A percentile compares a stretch with the other conserved stretches of the same genome.
These are phyloP conservation scores for Hypoxylon sp. DNA, from an alignment of 2,329 filamentous ascomycete species.

Conservation along the genomic window DNA sequence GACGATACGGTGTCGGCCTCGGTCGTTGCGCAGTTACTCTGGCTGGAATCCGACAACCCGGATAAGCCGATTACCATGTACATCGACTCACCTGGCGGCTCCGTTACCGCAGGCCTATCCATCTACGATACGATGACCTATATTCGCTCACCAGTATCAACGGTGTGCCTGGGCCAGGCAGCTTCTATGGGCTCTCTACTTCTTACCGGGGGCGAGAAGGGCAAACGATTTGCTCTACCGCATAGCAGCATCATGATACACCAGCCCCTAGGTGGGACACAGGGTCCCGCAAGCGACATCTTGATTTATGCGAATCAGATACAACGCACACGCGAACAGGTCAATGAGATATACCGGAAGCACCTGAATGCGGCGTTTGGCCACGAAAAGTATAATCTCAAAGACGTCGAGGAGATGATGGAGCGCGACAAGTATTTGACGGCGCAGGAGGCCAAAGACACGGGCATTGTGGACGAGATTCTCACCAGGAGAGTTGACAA, in stretches of 20 bases:
- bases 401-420: conserved; percentile 94
- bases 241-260: conserved; percentile 98
- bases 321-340: conserved; percentile 82
- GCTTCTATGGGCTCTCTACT: conserved; percentile 95
- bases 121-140: conserved; percentile 99
- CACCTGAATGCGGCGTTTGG: conserved; percentile 85
- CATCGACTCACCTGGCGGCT: conserved; percentile 96
- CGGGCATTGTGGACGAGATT: conserved; percentile 94
- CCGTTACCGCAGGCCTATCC: conserved; percentile 86
- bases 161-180: conserved; percentile 93
- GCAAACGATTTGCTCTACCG: conserved; percentile 89
- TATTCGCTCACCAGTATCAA: conserved; percentile 91
- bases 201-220: conserved; percentile 85
- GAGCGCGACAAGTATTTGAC: conserved; percentile 96
- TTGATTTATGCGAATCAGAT: conserved; percentile 98
- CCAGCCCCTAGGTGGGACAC: conserved; percentile 84
- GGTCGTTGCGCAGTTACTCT: conserved; percentile 95
- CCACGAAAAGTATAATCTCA: conserved; percentile 80
- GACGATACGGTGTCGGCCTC: conserved; percentile 92
- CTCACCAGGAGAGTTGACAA: conserved; percentile 71
- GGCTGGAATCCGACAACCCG: conserved; percentile 96
- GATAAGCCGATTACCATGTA: conserved; percentile 97
- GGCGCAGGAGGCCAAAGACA: conserved; percentile 86
- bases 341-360: conserved; percentile 89
- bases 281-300: conserved; percentile 81